Evolutionary conservation across 352 stramenopile species (phyloP).

Genomic region (Phytophthora podocarpi): DNA sequence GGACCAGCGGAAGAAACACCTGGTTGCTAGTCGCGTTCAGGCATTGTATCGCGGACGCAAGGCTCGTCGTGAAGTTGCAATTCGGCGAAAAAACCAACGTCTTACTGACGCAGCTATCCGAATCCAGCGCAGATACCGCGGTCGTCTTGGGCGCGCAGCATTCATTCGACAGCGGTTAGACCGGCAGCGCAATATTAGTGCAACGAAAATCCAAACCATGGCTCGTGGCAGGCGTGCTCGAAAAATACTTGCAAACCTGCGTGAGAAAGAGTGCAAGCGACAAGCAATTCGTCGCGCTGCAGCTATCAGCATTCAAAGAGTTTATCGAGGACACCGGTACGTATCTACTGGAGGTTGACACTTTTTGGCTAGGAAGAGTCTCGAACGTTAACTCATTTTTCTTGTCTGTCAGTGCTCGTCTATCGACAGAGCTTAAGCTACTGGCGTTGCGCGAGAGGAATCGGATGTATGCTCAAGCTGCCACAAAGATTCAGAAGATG

Average conservation of each 20-base stretch:
- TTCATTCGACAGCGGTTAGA: conserved; percentile 70
- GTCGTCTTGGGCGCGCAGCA: conserved; percentile 62
- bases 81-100: conserved; percentile 18
- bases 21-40: conserved; percentile 61
- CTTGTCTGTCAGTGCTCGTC: conserved; percentile 39
- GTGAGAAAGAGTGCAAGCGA: conserved; percentile 35
- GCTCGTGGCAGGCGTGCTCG: conserved; percentile 46
- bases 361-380: neutral
- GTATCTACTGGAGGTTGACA: neutral
- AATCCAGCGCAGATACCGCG: conserved; percentile 76
- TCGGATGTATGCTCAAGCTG: conserved; percentile 48
- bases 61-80: conserved; percentile 38
- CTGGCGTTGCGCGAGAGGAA: conserved; percentile 68
- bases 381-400: neutral
- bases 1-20: conserved; percentile 31
- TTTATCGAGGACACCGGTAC: conserved; percentile 76
- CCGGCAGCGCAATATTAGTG: conserved; percentile 45
- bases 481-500: conserved; percentile 72
- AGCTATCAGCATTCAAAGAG: conserved; percentile 65
- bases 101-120: conserved; percentile 54
- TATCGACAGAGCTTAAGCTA: conserved; percentile 75
- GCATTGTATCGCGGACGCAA: conserved; percentile 63
- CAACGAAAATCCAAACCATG: conserved; percentile 62
- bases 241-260: conserved; percentile 34
- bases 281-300: conserved; percentile 43